Conservation (phyloP, 1,139 yeast genomes). For the Blastobotrys ciferrii region DNA sequence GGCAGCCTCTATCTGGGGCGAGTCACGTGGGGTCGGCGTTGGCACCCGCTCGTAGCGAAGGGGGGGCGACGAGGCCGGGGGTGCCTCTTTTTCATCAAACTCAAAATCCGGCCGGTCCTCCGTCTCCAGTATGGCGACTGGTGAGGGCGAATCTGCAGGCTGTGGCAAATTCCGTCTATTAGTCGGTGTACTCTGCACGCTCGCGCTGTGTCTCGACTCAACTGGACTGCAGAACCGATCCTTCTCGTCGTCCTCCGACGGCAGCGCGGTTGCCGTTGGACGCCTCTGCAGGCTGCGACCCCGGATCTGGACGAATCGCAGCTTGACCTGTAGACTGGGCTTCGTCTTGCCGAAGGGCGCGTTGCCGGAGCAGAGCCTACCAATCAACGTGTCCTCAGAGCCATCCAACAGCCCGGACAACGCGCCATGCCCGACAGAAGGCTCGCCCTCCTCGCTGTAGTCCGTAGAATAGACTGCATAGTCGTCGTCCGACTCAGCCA, state of each 20-base stretch:
- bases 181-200: no score
- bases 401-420: slow-evolving; percentile 31
- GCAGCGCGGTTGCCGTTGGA: no score
- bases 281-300: slow-evolving; percentile 14
- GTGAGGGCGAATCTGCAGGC: no score
- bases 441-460: slow-evolving; percentile 39
- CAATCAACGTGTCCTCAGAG: slow-evolving; percentile 24
- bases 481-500: slow-evolving; percentile 33
- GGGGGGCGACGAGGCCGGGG: slow-evolving; percentile 1
- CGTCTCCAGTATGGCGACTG: no score
- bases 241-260: slow-evolving; percentile 1
- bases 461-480: slow-evolving; percentile 43
- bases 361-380: slow-evolving; percentile 23
- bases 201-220: no score
- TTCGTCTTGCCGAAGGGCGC: slow-evolving; percentile 20
- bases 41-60: no score
- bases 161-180: no score
- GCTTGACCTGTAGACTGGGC: slow-evolving; percentile 27
- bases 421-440: slow-evolving; percentile 44
- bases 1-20: neutral
- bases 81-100: neutral
- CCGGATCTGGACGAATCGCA: slow-evolving; percentile 25
- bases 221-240: no score
- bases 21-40: neutral
- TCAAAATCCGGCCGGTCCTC: no score